Conservation (phyloP, 2,329 filamentous ascomycete species). For the Pseudogymnoascus sp. region DNA sequence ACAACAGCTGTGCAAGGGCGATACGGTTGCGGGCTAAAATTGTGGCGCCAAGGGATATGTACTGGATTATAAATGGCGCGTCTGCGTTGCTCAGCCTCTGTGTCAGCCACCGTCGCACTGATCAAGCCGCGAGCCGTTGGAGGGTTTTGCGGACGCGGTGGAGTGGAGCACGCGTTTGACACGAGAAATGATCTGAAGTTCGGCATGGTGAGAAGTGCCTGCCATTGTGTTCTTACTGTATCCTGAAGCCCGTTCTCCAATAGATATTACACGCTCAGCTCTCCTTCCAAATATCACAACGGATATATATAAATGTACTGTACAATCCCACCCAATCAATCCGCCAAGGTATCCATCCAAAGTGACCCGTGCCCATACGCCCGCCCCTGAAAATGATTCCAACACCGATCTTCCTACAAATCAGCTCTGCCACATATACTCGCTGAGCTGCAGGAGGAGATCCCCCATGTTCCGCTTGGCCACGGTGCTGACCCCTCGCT, state of each 20-base stretch:
- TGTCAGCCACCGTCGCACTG: slow-evolving; percentile 5
- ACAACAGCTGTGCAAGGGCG: background rate
- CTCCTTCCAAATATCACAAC: background rate
- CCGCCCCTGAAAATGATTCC: background rate
- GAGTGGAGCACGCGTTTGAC: slow-evolving; percentile 3
- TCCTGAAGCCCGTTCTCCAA: slow-evolving; percentile 1
- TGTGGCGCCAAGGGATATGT: background rate
- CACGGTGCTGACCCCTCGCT: slow-evolving; percentile 59
- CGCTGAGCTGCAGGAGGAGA: slow-evolving; percentile 61
- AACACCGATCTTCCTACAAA: background rate
- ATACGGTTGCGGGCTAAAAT: background rate
- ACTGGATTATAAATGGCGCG: background rate
- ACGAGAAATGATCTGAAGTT: background rate
- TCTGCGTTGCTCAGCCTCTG: background rate
- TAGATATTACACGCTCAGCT: slow-evolving; percentile 3
- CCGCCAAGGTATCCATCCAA: slow-evolving; percentile 1
- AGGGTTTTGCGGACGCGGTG: background rate
- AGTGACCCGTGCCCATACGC: background rate
- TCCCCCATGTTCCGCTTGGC: slow-evolving; percentile 65
- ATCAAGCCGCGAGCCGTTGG: background rate
- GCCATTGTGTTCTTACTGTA: background rate
- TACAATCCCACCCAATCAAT: background rate
- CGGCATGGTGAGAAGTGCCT: background rate
- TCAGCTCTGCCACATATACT: slow-evolving; percentile 59
- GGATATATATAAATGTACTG: slow-evolving; percentile 8